phyloP scores from a whole-genome alignment of 352 stramenopile species.

The Phytophthora pinifolia region DNA sequence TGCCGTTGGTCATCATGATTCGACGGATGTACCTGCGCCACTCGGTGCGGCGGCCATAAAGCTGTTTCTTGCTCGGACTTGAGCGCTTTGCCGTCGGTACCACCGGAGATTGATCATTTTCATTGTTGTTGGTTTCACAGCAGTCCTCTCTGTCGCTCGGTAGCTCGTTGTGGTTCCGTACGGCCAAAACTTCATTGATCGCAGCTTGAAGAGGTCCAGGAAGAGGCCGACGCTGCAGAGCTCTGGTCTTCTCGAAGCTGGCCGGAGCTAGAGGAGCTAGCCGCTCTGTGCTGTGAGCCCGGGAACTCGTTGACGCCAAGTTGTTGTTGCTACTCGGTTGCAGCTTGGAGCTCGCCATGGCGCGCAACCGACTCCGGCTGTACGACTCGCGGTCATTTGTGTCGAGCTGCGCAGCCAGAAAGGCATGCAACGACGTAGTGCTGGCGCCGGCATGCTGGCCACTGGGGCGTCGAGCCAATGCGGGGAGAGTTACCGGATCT shows the following conservation, averaged over 20 bases:
- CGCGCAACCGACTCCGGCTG: constrained; percentile 25
- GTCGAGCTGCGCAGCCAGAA: constrained; percentile 16
- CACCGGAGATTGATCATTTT: constrained; percentile 1
- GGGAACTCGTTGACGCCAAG: neutral
- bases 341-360: constrained; percentile 24
- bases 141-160: constrained; percentile 10
- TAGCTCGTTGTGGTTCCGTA: neutral
- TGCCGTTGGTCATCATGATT: constrained; percentile 26
- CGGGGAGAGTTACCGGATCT: constrained; percentile 16
- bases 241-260: constrained; percentile 15
- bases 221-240: constrained; percentile 7
- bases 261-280: constrained; percentile 14
- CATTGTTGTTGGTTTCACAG: constrained; percentile 3
- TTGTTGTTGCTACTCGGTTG: constrained; percentile 10
- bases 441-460: neutral
- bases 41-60: constrained; percentile 12
- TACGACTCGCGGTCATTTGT: constrained; percentile 22
- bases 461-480: constrained; percentile 15
- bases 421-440: constrained; percentile 11
- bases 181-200: constrained; percentile 22
- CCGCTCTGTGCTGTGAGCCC: constrained; percentile 7
- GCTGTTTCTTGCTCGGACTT: constrained; percentile 14
- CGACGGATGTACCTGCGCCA: constrained; percentile 25
- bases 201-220: constrained; percentile 18
- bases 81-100: constrained; percentile 7